Evolutionary conservation across 2,329 filamentous ascomycete species (phyloP).

Genomic region (Trichoderma sp.): DNA sequence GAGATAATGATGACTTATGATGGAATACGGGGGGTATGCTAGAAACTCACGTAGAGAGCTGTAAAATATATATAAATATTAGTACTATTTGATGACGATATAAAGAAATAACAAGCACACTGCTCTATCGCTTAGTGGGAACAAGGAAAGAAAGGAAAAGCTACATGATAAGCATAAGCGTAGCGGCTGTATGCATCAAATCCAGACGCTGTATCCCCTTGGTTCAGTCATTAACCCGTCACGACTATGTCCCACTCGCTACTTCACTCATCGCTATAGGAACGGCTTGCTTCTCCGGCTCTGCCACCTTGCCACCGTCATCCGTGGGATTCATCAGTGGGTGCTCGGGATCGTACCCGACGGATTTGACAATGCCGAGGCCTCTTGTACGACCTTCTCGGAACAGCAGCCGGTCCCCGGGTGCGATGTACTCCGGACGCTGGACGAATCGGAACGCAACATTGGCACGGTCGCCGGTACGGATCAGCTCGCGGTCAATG

Average conservation of each 20-base stretch:
- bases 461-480: slow-evolving; percentile 88
- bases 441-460: slow-evolving; percentile 96
- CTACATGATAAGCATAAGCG: neutral
- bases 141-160: neutral
- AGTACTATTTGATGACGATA: neutral
- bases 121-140: neutral
- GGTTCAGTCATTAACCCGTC: neutral
- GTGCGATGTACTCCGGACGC: slow-evolving; percentile 83
- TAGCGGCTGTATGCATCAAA: neutral
- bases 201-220: neutral
- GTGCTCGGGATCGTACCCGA: slow-evolving; percentile 75
- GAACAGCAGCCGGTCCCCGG: slow-evolving; percentile 87
- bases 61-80: neutral
- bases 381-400: slow-evolving; percentile 94
- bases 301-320: slow-evolving; percentile 9
- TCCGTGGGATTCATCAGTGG: slow-evolving; percentile 36
- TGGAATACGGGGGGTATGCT: neutral
- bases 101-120: neutral
- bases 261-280: neutral
- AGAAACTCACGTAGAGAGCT: neutral
- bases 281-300: neutral
- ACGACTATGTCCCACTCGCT: neutral
- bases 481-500: slow-evolving; percentile 91
- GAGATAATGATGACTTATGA: neutral
- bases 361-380: slow-evolving; percentile 84